Evolutionary conservation across 495 filamentous ascomycete species (phyloP).

Genomic region (Coniosporium apollinis): DNA sequence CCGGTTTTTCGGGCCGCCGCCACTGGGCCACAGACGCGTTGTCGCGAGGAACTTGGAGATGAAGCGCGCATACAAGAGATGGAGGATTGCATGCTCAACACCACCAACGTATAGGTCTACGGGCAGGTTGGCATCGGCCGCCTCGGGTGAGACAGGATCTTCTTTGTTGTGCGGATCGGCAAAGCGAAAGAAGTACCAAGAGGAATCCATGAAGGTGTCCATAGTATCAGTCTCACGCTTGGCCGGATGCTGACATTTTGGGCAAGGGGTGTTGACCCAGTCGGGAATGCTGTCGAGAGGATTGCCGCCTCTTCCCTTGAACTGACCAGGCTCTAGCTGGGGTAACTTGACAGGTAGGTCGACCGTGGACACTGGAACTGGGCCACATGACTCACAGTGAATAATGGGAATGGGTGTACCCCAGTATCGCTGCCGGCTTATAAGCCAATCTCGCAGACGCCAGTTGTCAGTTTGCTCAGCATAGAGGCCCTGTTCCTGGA

Average conservation of each 20-base stretch:
- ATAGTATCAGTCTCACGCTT: slow-evolving; percentile 84
- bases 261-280: slow-evolving; percentile 63
- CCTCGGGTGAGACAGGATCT: slow-evolving; percentile 39
- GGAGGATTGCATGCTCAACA: slow-evolving; percentile 78
- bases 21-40: slow-evolving; percentile 35
- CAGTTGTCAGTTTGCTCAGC: slow-evolving; percentile 48
- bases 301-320: slow-evolving; percentile 54
- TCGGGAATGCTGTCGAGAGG: slow-evolving; percentile 53
- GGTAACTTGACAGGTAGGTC: slow-evolving; percentile 67
- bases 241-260: slow-evolving; percentile 50
- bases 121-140: slow-evolving; percentile 39
- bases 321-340: slow-evolving; percentile 47
- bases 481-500: slow-evolving; percentile 31
- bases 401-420: slow-evolving; percentile 80
- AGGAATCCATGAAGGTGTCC: slow-evolving; percentile 90
- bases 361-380: slow-evolving; percentile 58
- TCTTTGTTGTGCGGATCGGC: slow-evolving; percentile 47
- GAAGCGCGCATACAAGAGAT: slow-evolving; percentile 83
- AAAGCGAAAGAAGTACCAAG: slow-evolving; percentile 81
- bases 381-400: slow-evolving; percentile 61
- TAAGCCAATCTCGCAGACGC: slow-evolving; percentile 72
- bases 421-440: slow-evolving; percentile 83
- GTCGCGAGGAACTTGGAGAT: slow-evolving; percentile 70
- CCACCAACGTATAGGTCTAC: slow-evolving; percentile 81
- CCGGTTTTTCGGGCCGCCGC: slow-evolving; percentile 16